Evolutionary conservation across 164 flowering plant species (phyloP).

Genomic region (Vitis rotundifolia): DNA sequence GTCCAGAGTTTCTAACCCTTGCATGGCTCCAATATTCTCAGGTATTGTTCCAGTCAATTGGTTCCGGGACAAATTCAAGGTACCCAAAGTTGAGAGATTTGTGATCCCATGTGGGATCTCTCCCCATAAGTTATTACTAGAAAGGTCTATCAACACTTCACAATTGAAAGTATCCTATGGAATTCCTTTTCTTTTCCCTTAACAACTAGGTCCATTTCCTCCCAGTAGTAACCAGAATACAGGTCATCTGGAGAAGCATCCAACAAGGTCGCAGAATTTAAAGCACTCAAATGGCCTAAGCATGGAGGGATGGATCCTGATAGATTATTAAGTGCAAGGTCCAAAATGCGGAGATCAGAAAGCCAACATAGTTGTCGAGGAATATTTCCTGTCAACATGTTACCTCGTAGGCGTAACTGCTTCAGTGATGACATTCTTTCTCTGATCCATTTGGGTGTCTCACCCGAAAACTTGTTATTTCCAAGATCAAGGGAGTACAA

Average conservation of each 20-base stretch:
- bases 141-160: slow-evolving; percentile 16
- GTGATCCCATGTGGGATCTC: slow-evolving; percentile 9
- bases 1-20: no score
- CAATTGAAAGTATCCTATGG: not conserved
- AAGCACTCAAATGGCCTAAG: slow-evolving; percentile 6
- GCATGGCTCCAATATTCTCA: no score
- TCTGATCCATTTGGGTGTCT: slow-evolving; percentile 24
- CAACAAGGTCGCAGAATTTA: not conserved
- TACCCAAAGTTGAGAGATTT: no score
- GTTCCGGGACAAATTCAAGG: no score
- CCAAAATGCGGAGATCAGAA: slow-evolving; percentile 14
- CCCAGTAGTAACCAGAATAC: no score
- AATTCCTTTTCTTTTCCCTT: slow-evolving; percentile 15
- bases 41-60: no score
- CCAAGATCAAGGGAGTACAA: slow-evolving; percentile 24
- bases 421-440: not conserved
- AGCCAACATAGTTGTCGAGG: slow-evolving; percentile 25
- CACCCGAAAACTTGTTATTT: slow-evolving; percentile 22
- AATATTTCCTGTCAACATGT: slow-evolving; percentile 18
- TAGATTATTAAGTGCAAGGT: slow-evolving; percentile 22
- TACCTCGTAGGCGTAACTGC: slow-evolving; percentile 11
- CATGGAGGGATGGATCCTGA: slow-evolving; percentile 29
- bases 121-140: slow-evolving; percentile 15
- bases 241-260: not conserved
- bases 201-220: not conserved